Base-by-base conservation (phyloP, 257 asterid genomes). In the Nicotiana sylvestris region DNA sequence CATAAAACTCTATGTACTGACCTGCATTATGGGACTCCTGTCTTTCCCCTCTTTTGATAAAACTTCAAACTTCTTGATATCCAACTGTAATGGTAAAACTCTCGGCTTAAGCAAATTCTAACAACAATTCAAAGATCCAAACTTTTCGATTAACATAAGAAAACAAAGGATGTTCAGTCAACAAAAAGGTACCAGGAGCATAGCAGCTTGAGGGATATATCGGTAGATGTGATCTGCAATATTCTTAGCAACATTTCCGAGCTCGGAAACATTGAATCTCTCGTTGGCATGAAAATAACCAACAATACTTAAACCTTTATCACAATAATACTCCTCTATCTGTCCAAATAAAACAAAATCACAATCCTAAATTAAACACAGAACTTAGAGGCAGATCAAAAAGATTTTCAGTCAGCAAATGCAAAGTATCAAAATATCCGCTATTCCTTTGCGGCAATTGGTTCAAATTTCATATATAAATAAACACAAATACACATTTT, bases 261-360 rank as follows among this genome's bases (percentile, higher is more conserved):
- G 91, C 90, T 93, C 98, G 25, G 77, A 84, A 86, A 94, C 99
- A 81, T 92, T 93, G 49, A 87, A 92, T 83, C 97, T 90, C 90
- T 94, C 99, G 80, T 96, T 96, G 55, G 97, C 99, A 78, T 96
- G 99, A 85, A 94, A 96, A 72, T 94, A 96, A 7, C 99, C 98
- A 79, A 94, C 96, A 66, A 96, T 83, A 81, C 90, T 89, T 93
- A 94, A 83, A 61, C 96, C 98, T 82, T 93, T 94, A 6, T 87
- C 97, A 33, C 74, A 87, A 72, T 86, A 93, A 77, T 94, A 94
- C 90, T 93, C 98, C 86, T 96, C 99, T 49, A 96, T 89, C 99
- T 94, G 87, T 72, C 27, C 66, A 76, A 81, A 77, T 33, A 25
- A 57, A 80, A 70, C 62, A 56, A 16, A 16, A 39, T 67, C 10